A percentile compares a stretch with the other conserved stretches of the same genome.
phyloP scores from a whole-genome alignment of 768 basidiomycete genomes.

The Suillus lakei region DNA sequence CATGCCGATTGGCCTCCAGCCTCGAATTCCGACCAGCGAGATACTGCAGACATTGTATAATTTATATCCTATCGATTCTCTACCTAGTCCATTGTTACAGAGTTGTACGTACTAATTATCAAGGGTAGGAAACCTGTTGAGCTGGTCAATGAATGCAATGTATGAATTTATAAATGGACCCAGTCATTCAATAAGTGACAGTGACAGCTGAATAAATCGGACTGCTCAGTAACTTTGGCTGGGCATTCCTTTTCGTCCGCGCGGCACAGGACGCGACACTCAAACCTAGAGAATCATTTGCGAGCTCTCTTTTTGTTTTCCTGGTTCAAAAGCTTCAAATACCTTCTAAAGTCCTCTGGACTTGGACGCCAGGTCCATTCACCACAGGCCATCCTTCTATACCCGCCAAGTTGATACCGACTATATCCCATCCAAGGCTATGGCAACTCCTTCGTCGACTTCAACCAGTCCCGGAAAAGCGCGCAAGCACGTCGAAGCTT shows the following conservation, averaged over 20 bases:
- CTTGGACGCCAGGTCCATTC: constrained; percentile 1
- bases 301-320: constrained; percentile 18
- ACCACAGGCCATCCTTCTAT: constrained; percentile 8
- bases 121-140: neutral
- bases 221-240: constrained; percentile 14
- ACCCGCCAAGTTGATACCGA: constrained; percentile 8
- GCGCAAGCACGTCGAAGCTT: constrained; percentile 50
- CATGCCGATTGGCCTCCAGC: neutral
- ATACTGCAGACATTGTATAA: neutral
- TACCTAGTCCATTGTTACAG: neutral
- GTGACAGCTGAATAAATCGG: constrained; percentile 26
- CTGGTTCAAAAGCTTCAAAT: constrained; percentile 2
- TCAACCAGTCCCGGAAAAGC: constrained; percentile 28
- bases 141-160: neutral
- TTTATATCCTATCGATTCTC: neutral
- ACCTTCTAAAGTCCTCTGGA: constrained; percentile 1
- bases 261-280: constrained; percentile 43
- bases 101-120: neutral
- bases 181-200: neutral
- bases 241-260: constrained; percentile 34
- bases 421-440: constrained; percentile 12
- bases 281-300: constrained; percentile 18
- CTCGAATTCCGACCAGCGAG: neutral
- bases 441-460: constrained; percentile 27
- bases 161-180: neutral